Evolutionary conservation across 257 asterid species (phyloP).

Genomic region (Solanum corneliomulleri): DNA sequence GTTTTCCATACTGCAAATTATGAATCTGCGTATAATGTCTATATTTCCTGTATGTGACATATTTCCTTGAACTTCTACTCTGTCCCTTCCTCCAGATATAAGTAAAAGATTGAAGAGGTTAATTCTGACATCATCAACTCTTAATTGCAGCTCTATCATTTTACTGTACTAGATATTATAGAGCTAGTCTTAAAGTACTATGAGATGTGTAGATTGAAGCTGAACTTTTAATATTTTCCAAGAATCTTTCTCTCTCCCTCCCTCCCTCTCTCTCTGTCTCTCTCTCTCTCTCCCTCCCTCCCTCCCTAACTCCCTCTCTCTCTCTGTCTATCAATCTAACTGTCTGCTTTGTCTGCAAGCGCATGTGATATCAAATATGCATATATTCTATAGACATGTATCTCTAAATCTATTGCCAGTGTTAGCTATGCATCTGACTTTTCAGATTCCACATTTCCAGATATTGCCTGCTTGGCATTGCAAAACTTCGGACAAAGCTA

Average conservation of each 20-base stretch:
- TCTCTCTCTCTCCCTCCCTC: neutral
- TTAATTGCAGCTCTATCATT: neutral
- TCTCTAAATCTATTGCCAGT: neutral
- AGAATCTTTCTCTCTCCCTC: neutral
- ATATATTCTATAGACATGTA: neutral
- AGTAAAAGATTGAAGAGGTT: neutral
- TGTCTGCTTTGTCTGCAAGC: neutral
- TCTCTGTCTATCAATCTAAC: neutral
- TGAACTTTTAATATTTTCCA: neutral
- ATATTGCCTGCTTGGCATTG: neutral
- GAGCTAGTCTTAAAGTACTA: neutral
- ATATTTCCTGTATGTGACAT: neutral
- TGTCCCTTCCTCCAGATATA: neutral
- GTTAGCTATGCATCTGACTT: neutral
- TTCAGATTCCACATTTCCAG: neutral
- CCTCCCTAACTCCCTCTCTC: neutral
- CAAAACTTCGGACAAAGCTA: neutral
- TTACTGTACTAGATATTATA: neutral
- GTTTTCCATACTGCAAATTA: neutral
- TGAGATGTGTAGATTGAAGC: neutral
- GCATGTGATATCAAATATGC: neutral
- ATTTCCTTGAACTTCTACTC: neutral
- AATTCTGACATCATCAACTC: neutral
- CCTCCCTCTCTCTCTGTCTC: too few relatives aligned
- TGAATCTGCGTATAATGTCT: neutral